A percentile compares a stretch with the other conserved stretches of the same genome.
Evolutionary conservation across 164 flowering plant genomes (phyloP).

Genomic region (Saururus chinensis): DNA sequence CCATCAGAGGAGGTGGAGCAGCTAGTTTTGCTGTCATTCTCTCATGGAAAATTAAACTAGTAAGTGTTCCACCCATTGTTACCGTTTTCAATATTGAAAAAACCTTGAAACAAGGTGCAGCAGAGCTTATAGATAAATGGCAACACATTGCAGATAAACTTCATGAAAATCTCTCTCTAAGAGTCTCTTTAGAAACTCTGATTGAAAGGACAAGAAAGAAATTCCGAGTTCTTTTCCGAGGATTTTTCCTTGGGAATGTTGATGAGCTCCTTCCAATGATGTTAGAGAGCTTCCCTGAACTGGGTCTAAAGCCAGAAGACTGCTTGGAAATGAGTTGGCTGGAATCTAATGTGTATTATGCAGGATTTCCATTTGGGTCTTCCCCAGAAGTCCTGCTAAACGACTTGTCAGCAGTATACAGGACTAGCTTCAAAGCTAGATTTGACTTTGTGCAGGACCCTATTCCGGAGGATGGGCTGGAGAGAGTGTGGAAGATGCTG

Average conservation of each 20-base stretch:
- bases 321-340: slow-evolving; percentile 34
- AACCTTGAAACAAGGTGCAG: not conserved
- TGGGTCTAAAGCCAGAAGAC: slow-evolving; percentile 16
- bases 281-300: slow-evolving; percentile 25
- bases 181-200: not conserved
- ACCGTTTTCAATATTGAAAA: slow-evolving; percentile 1
- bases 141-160: slow-evolving; percentile 13
- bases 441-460: slow-evolving; percentile 13
- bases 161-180: slow-evolving; percentile 13
- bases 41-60: slow-evolving; percentile 3
- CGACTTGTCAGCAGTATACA: not conserved
- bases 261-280: slow-evolving; percentile 14
- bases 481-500: slow-evolving; percentile 2
- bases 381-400: slow-evolving; percentile 15
- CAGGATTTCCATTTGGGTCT: slow-evolving; percentile 7
- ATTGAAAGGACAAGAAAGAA: not conserved
- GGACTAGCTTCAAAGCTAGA: slow-evolving; percentile 4
- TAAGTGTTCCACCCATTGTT: not conserved
- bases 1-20: slow-evolving; percentile 4
- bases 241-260: slow-evolving; percentile 22
- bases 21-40: slow-evolving; percentile 2
- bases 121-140: not conserved
- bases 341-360: slow-evolving; percentile 17
- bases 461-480: slow-evolving; percentile 9
- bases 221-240: slow-evolving; percentile 5